Evolutionary conservation across 805 yeast species (phyloP).

Genomic region (Saccharomycopsis sp.): DNA sequence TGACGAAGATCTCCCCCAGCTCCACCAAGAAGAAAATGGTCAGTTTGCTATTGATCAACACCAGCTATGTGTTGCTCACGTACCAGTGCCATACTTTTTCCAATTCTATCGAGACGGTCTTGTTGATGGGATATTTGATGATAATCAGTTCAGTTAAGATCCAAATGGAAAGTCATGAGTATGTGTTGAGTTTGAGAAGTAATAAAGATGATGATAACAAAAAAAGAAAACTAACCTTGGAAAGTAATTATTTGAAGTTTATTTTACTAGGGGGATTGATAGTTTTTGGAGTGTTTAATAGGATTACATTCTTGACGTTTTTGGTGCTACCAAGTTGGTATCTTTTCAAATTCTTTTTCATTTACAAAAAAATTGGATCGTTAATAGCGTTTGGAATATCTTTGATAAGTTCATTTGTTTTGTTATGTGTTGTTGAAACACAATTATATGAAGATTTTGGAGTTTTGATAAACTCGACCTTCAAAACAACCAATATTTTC

Average conservation of each 20-base stretch:
- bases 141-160: conserved; percentile 57
- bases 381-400: conserved; percentile 23
- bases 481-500: conserved; percentile 6
- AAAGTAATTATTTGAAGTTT: conserved; percentile 28
- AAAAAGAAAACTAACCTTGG: conserved; percentile 11
- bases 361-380: conserved; percentile 23
- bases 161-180: conserved; percentile 15
- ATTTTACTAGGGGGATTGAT: conserved; percentile 37
- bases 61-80: conserved; percentile 62
- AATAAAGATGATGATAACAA: not conserved
- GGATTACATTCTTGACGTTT: conserved; percentile 77
- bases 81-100: conserved; percentile 84
- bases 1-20: conserved; percentile 3
- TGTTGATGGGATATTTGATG: conserved; percentile 37
- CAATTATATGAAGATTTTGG: not conserved
- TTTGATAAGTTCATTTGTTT: not conserved
- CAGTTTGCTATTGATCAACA: conserved; percentile 36
- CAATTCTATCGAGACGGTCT: conserved; percentile 66
- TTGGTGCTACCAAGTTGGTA: conserved; percentile 49
- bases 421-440: not conserved
- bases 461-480: too few species aligned
- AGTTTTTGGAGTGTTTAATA: conserved; percentile 67
- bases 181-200: not conserved
- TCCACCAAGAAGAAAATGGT: conserved; percentile 16
- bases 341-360: conserved; percentile 33